phyloP scores from a whole-genome alignment of 208 protist genomes.

The Jaenimonas drosophilae region DNA sequence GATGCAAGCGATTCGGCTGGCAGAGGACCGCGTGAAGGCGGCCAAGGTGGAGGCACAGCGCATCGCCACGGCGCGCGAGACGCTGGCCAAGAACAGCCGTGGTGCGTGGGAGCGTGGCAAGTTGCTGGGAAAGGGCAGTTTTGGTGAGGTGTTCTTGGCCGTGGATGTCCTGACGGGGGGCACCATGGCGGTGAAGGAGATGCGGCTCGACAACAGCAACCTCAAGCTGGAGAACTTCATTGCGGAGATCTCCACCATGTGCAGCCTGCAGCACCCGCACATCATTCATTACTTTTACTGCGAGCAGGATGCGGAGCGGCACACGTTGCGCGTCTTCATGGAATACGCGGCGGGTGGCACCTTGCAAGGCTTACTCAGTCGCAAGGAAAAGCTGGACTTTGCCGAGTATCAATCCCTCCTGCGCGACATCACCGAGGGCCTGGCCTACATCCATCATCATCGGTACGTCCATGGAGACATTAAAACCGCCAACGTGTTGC shows the following conservation, averaged over 20 bases:
- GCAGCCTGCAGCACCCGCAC: slow-evolving; percentile 86
- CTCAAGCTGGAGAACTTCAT: slow-evolving; percentile 68
- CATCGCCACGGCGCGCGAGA: slow-evolving; percentile 67
- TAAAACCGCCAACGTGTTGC: slow-evolving; percentile 89
- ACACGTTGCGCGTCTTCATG: slow-evolving; percentile 73
- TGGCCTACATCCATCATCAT: slow-evolving; percentile 90
- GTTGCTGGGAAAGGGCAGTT: slow-evolving; percentile 78
- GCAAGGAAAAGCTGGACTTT: slow-evolving; percentile 49
- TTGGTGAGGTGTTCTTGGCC: slow-evolving; percentile 83
- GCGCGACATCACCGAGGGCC: slow-evolving; percentile 63
- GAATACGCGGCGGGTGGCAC: slow-evolving; percentile 82
- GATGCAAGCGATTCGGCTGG: slow-evolving; percentile 48
- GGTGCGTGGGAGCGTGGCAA: slow-evolving; percentile 62
- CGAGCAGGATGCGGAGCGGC: slow-evolving; percentile 48
- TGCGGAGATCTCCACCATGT: slow-evolving; percentile 84
- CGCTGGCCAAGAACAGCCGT: slow-evolving; percentile 74
- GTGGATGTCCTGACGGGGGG: slow-evolving; percentile 76
- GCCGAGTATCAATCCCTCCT: slow-evolving; percentile 54
- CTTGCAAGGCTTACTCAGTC: slow-evolving; percentile 47
- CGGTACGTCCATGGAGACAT: slow-evolving; percentile 89
- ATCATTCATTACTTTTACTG: slow-evolving; percentile 93
- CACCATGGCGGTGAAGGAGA: slow-evolving; percentile 88
- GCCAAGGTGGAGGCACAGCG: slow-evolving; percentile 65
- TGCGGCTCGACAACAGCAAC: slow-evolving; percentile 51
- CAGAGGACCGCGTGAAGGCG: slow-evolving; percentile 66